phyloP scores from a whole-genome alignment of 768 basidiomycete genomes.

The Psilocybe cyanescens region DNA sequence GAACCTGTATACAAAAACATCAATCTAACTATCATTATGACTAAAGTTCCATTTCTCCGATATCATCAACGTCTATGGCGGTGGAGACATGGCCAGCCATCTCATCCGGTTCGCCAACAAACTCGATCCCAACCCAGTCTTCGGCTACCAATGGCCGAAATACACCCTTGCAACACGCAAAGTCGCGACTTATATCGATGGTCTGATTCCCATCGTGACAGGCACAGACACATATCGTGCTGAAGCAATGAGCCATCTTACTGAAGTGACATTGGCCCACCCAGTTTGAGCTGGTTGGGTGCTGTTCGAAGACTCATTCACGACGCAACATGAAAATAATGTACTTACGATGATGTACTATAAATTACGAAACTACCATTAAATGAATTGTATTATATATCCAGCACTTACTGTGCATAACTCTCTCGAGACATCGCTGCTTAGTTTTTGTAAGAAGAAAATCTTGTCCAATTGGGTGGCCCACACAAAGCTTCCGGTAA shows the following conservation, averaged over 20 bases:
- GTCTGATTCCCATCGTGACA: slow-evolving; percentile 24
- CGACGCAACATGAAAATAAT: neutral
- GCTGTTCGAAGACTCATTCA: neutral
- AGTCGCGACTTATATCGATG: slow-evolving; percentile 32
- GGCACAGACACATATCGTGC: slow-evolving; percentile 26
- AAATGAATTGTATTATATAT: neutral
- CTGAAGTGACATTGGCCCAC: slow-evolving; percentile 10
- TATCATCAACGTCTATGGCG: slow-evolving; percentile 39
- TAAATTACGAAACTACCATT: neutral
- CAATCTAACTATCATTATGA: neutral
- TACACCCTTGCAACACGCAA: slow-evolving; percentile 19
- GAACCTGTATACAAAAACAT: neutral
- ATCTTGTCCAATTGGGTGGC: too few species aligned
- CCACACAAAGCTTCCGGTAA: too few species aligned
- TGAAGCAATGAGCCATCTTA: slow-evolving; percentile 26
- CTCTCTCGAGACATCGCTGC: too few species aligned
- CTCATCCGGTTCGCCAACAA: slow-evolving; percentile 46
- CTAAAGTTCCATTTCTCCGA: slow-evolving; percentile 29
- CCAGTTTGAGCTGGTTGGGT: slow-evolving; percentile 7
- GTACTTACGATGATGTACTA: neutral
- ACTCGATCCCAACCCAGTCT: slow-evolving; percentile 20
- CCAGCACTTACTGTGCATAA: too few species aligned
- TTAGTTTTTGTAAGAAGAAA: too few species aligned
- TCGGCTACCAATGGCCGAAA: slow-evolving; percentile 21
- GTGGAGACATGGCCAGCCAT: slow-evolving; percentile 44